Conservation (phyloP, 805 yeast species). For the Wickerhamomyces strasburgensis region DNA sequence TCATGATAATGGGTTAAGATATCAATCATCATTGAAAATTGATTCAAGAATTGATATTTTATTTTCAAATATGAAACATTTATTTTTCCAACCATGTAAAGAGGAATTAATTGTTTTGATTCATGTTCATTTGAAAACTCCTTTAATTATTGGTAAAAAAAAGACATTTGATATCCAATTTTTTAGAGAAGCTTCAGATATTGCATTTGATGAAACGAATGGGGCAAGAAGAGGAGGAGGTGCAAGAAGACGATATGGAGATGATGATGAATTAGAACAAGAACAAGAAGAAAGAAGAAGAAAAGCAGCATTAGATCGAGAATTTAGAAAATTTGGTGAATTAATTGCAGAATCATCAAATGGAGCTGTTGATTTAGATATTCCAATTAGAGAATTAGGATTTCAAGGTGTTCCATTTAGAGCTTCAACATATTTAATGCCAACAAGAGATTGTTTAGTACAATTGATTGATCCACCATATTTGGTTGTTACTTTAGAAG, state of each 20-base stretch:
- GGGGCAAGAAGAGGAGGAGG: conserved; percentile 73
- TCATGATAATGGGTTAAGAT: conserved; percentile 94
- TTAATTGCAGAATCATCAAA: conserved; percentile 83
- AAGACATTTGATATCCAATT: conserved; percentile 94
- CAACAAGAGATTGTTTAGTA: conserved; percentile 93
- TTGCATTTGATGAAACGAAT: conserved; percentile 95
- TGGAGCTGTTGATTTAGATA: conserved; percentile 81
- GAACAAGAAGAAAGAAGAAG: conserved; percentile 97
- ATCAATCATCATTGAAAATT: conserved; percentile 76
- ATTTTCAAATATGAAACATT: conserved; percentile 85
- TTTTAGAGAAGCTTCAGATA: conserved; percentile 94
- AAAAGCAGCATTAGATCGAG: conserved; percentile 85
- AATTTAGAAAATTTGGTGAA: conserved; percentile 85
- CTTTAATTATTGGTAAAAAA: conserved; percentile 92
- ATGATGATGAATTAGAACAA: conserved; percentile 96
- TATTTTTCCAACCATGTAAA: conserved; percentile 94
- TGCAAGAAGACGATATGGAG: conserved; percentile 72
- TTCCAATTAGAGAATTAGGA: conserved; percentile 93
- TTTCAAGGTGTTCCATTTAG: conserved; percentile 97
- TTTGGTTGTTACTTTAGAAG: conserved; percentile 83
- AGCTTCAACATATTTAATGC: conserved; percentile 91
- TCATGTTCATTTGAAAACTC: conserved; percentile 88
- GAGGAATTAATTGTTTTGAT: conserved; percentile 90
- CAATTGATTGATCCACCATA: conserved; percentile 95
- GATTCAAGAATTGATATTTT: conserved; percentile 87